A percentile compares a stretch with the other conserved stretches of the same genome.
Evolutionary conservation across 106 monocot species (phyloP).

Genomic region (Cymbidium sinense): DNA sequence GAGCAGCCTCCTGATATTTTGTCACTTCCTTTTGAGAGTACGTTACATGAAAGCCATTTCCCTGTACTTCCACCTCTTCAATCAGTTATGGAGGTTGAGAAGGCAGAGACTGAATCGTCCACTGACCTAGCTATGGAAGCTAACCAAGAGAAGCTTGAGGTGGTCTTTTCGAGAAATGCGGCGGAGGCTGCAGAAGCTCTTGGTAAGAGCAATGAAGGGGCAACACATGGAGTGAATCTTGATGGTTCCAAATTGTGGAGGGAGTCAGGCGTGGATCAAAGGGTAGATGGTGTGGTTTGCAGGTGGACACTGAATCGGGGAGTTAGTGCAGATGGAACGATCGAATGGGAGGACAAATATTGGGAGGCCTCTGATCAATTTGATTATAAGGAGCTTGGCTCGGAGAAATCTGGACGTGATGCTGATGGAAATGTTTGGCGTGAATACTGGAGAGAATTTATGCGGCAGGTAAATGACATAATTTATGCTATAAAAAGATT

Average conservation of each 20-base stretch:
- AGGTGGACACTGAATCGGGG: conserved; percentile 88
- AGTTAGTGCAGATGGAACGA: conserved; percentile 61
- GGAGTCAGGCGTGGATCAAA: conserved; percentile 66
- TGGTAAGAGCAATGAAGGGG: conserved; percentile 26
- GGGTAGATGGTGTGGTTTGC: conserved; percentile 73
- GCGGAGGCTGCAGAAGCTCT: conserved; percentile 65
- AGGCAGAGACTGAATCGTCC: conserved; percentile 12
- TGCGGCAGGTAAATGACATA: conserved; percentile 58
- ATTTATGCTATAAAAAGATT: background rate
- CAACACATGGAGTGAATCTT: conserved; percentile 20
- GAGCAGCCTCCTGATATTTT: conserved; percentile 38
- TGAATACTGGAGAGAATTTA: conserved; percentile 85
- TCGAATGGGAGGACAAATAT: conserved; percentile 96
- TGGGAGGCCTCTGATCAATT: conserved; percentile 71
- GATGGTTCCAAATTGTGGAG: conserved; percentile 90
- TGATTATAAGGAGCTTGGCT: conserved; percentile 81
- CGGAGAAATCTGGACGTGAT: conserved; percentile 94
- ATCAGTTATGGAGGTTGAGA: conserved; percentile 56
- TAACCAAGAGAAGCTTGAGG: conserved; percentile 28
- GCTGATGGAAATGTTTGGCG: conserved; percentile 87
- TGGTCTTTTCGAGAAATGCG: conserved; percentile 49
- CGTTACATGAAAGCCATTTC: conserved; percentile 22
- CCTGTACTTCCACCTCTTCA: conserved; percentile 83
- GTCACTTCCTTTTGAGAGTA: conserved; percentile 64
- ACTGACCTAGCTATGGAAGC: conserved; percentile 9